Percentiles rank a stretch among this genome's conserved stretches.
Conservation (phyloP, 192 early-diverging fungal genomes). For the Coemansia sp. region DNA sequence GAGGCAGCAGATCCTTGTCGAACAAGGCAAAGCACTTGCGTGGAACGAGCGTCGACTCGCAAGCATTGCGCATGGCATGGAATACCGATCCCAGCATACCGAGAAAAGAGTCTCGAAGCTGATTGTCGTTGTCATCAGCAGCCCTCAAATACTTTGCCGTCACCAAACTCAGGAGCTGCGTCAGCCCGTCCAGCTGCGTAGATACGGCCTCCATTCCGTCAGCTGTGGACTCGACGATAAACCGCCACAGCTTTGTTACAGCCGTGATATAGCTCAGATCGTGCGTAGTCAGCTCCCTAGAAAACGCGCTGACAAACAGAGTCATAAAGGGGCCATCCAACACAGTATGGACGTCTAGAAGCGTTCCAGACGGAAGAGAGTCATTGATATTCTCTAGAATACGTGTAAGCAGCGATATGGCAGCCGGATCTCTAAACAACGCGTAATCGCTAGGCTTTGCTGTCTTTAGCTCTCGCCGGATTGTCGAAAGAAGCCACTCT, state of each 20-base stretch:
- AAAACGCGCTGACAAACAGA: constrained; percentile 38
- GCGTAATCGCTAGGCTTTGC: constrained; percentile 15
- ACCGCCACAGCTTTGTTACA: constrained; percentile 32
- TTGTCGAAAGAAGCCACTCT: constrained; percentile 50
- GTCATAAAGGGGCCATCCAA: constrained; percentile 31
- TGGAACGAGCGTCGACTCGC: constrained; percentile 38
- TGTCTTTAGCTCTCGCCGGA: constrained; percentile 45
- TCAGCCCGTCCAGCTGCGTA: constrained; percentile 36
- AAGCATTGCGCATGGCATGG: constrained; percentile 26
- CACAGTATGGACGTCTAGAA: constrained; percentile 28
- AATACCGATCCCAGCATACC: constrained; percentile 13
- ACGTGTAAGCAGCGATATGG: constrained; percentile 19
- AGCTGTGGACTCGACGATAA: constrained; percentile 17
- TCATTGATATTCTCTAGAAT: constrained; percentile 33
- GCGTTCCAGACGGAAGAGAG: neutral
- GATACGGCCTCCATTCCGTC: constrained; percentile 35
- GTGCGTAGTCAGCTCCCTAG: neutral
- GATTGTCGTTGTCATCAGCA: neutral
- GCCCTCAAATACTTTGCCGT: constrained; percentile 13
- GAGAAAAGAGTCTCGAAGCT: constrained; percentile 14
- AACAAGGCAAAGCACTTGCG: constrained; percentile 39
- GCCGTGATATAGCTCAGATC: constrained; percentile 15
- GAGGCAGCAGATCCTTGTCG: constrained; percentile 27
- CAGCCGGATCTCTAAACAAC: constrained; percentile 21
- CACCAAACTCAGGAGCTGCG: constrained; percentile 16